phyloP scores from a whole-genome alignment of 2,329 filamentous ascomycete species.

The Alternaria tenuissima region DNA sequence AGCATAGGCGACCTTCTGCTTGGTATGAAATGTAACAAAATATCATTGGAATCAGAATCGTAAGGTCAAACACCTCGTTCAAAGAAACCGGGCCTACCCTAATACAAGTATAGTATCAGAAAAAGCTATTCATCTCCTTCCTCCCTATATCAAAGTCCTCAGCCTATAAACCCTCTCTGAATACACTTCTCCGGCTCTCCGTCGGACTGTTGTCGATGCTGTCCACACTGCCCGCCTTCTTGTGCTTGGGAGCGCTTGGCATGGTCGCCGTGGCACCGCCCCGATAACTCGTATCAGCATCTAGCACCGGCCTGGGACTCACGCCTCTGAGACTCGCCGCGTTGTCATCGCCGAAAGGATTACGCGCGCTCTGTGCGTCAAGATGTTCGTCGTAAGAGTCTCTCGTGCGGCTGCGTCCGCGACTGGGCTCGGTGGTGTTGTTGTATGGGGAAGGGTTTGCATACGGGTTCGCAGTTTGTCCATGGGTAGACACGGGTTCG shows the following conservation, averaged over 20 bases:
- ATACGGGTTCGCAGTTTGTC: constrained; percentile 49
- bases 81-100: not conserved
- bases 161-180: constrained; percentile 70
- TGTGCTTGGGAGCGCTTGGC: constrained; percentile 45
- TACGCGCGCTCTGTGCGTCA: constrained; percentile 38
- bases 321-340: constrained; percentile 68
- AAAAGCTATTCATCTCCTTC: not conserved
- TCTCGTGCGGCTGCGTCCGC: constrained; percentile 60
- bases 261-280: constrained; percentile 52
- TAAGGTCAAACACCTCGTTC: not conserved
- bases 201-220: constrained; percentile 67
- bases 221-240: constrained; percentile 43
- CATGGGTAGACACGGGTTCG: constrained; percentile 48
- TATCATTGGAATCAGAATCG: not conserved
- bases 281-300: constrained; percentile 55
- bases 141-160: not conserved
- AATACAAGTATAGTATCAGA: not conserved
- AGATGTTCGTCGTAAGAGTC: constrained; percentile 51
- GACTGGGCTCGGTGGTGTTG: constrained; percentile 36
- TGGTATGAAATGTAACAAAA: not conserved
- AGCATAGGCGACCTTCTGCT: not conserved
- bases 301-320: constrained; percentile 72
- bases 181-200: constrained; percentile 71
- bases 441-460: constrained; percentile 5
- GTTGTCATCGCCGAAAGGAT: constrained; percentile 55